A percentile compares a stretch with the other conserved stretches of the same genome.
Conservation (phyloP, 345 rosid species). For the Eucalyptus rudis region DNA sequence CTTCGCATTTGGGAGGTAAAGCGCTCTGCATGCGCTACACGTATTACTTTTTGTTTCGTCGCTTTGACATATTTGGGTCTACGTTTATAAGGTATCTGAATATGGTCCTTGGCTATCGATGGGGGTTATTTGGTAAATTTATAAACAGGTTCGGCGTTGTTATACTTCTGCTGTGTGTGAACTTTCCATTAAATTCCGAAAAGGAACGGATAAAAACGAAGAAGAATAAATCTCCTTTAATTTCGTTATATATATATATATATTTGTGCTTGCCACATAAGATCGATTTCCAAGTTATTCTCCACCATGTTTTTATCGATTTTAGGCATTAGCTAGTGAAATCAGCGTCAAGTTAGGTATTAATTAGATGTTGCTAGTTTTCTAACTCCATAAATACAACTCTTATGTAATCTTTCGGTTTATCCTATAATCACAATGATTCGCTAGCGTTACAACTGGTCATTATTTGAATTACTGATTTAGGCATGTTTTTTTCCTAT, state of each 20-base stretch:
- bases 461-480: neutral
- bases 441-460: neutral
- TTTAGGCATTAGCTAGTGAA: neutral
- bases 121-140: neutral
- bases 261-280: neutral
- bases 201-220: neutral
- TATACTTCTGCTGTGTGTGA: neutral
- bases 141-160: neutral
- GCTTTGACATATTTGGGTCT: neutral
- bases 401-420: neutral
- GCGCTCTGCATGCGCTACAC: neutral
- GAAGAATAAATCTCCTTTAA: neutral
- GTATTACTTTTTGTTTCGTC: neutral
- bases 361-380: neutral
- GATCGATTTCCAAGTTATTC: neutral
- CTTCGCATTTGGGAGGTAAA: slow-evolving; percentile 31
- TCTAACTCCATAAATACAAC: neutral
- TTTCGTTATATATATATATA: neutral
- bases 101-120: neutral
- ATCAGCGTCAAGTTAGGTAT: neutral
- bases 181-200: neutral
- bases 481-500: neutral
- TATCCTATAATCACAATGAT: neutral
- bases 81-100: neutral
- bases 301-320: neutral